Percentiles rank a stretch among this genome's conserved stretches.
Evolutionary conservation across 495 filamentous ascomycete genomes (phyloP).

Genomic region (Pyrenopolyporus hunteri): DNA sequence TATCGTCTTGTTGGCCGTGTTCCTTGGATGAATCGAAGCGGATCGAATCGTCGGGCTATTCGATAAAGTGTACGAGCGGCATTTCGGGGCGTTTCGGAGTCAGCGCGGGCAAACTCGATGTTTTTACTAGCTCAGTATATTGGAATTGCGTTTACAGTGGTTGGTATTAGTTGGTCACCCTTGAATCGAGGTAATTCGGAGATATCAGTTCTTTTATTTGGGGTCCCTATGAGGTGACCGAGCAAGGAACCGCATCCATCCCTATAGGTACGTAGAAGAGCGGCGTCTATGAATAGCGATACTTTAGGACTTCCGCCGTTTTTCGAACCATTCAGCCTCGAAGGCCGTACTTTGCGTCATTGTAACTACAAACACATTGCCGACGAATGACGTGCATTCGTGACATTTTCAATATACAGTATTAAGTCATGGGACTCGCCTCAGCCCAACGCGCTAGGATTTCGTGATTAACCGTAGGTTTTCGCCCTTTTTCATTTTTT

Average conservation of each 20-base stretch:
- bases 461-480: background rate
- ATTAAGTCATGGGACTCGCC: background rate
- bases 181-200: slow-evolving; percentile 1
- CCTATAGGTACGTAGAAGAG: background rate
- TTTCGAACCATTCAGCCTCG: too few relatives aligned
- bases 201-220: slow-evolving; percentile 2
- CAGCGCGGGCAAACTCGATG: background rate
- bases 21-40: slow-evolving; percentile 60
- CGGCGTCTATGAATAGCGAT: background rate
- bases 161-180: slow-evolving; percentile 2
- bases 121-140: slow-evolving; percentile 15
- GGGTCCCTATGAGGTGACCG: background rate
- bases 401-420: background rate
- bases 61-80: slow-evolving; percentile 18
- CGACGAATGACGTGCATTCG: background rate
- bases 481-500: background rate
- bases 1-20: slow-evolving; percentile 85
- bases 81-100: slow-evolving; percentile 34
- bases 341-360: too few relatives aligned
- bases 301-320: background rate
- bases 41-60: background rate
- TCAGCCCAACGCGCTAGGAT: background rate
- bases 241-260: background rate
- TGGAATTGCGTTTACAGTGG: background rate
- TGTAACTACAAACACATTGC: background rate